Evolutionary conservation across 768 basidiomycete genomes (phyloP), one percentile per base, ranked within the genome.

Genomic region (Dacryopinax primogenitus): DNA sequence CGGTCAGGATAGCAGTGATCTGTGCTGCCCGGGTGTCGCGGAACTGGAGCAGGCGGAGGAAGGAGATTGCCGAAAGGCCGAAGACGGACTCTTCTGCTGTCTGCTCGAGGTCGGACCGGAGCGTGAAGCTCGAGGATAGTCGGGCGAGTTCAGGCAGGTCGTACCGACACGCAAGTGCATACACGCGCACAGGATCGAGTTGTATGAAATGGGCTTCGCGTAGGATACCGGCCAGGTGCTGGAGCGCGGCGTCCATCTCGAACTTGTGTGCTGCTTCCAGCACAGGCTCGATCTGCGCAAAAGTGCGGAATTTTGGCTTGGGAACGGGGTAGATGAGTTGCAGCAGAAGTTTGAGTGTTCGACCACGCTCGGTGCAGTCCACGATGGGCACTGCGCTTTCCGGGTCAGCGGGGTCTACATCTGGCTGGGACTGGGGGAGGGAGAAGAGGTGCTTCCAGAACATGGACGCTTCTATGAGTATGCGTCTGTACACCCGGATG

Each of bases 361-460:
- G 51, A 23, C 51, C 51, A 3, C 51, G 51, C 26, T 58, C 51
- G 26, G 51, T 58, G 51, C 51, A 58, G 51, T 58, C 51, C 3
- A 58, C 51, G 11, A 58, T 58, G 9, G 51, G 51, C 26, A 58
- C 26, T 9, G 51, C 51, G 51, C 51, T 58, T 30, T 58, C 51
- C 18, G 51, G 51, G 26, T 58, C 51, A 18, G 13, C 15, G 15
- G 51, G 51, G 51, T 58, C 51, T 23, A 58, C 26, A 30, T 58
- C 51, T 9, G 51, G 51, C 51, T 58, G 51, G 11, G 51, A 58
- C 30, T 58, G 51, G 9, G 51, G 51, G 13, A 58, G 51, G 13
- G 51, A 58, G 51, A 58, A 58, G 13, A 58, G 51, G 51, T 58
- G 51, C 51, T 58, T 58, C 51, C 51, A 58, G 26, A 58, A 58